Evolutionary conservation across 2,329 filamentous ascomycete species (phyloP).

Genomic region (Xylaria digitata): DNA sequence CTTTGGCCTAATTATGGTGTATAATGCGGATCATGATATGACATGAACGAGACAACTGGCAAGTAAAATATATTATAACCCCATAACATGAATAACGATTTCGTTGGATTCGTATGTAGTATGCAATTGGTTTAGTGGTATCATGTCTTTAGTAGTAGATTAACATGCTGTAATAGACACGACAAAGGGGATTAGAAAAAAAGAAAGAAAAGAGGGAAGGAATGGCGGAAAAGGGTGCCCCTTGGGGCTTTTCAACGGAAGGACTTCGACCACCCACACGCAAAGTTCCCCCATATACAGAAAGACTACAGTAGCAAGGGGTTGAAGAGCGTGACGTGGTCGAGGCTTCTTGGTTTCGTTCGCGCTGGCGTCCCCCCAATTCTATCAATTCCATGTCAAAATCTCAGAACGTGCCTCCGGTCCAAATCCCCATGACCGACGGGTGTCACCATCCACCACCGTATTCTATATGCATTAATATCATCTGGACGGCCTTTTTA

Average conservation of each 20-base stretch:
- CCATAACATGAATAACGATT: conserved; percentile 15
- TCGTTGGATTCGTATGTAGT: conserved; percentile 50
- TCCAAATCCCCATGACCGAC: conserved; percentile 19
- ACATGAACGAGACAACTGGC: not conserved
- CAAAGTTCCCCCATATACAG: conserved; percentile 12
- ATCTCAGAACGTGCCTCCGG: conserved; percentile 21
- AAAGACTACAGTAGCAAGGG: conserved; percentile 12
- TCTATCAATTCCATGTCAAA: conserved; percentile 31
- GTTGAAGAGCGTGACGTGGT: not conserved
- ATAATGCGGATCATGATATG: not conserved
- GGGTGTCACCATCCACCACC: conserved; percentile 19
- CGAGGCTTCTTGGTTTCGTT: conserved; percentile 2
- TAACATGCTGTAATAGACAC: conserved; percentile 43
- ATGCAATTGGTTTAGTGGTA: conserved; percentile 51
- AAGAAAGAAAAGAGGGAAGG: not conserved
- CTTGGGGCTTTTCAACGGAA: not conserved
- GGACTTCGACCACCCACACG: not conserved
- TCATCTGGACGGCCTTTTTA: conserved; percentile 12
- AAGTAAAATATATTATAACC: not conserved
- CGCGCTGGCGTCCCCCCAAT: not conserved
- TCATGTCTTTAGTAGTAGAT: conserved; percentile 48
- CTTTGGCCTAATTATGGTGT: too few relatives aligned
- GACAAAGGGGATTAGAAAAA: conserved; percentile 37
- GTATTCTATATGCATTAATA: conserved; percentile 35
- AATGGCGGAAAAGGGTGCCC: not conserved